Percentiles rank a stretch among this genome's conserved stretches.
Evolutionary conservation across 371 early-diverging fungal genomes (phyloP).

Genomic region (Mortierella sp.): DNA sequence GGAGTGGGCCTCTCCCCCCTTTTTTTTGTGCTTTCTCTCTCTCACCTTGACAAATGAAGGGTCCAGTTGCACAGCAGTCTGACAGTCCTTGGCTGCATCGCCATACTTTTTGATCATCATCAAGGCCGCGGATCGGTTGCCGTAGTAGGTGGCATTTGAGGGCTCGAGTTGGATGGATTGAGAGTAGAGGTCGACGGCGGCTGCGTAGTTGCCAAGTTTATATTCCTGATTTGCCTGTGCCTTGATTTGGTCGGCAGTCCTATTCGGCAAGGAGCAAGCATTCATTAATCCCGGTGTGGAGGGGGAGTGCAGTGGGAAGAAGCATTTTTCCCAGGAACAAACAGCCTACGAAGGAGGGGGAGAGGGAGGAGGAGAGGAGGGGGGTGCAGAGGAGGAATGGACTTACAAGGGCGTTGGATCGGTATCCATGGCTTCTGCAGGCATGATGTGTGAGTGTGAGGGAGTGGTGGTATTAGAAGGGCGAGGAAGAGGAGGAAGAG

Average conservation of each 20-base stretch:
- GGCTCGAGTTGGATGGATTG: conserved; percentile 74
- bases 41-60: conserved; percentile 70
- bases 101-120: conserved; percentile 76
- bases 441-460: conserved; percentile 28
- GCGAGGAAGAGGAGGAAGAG: neutral
- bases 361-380: neutral
- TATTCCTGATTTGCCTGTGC: conserved; percentile 68
- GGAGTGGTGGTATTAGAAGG: neutral
- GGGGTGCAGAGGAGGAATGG: neutral
- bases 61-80: conserved; percentile 70
- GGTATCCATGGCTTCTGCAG: conserved; percentile 53
- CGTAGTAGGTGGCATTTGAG: conserved; percentile 73
- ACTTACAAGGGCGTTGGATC: conserved; percentile 50
- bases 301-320: neutral
- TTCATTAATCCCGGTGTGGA: neutral
- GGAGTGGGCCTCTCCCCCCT: too few relatives aligned
- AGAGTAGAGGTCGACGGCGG: conserved; percentile 67
- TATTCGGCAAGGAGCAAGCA: conserved; percentile 5
- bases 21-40: neutral
- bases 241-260: conserved; percentile 70
- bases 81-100: conserved; percentile 79
- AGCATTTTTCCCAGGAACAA: too few relatives aligned
- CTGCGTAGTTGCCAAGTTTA: conserved; percentile 67
- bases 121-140: conserved; percentile 85
- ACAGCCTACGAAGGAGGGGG: neutral